These are phyloP conservation scores for Simmondsia chinensis DNA, from an alignment of 148 eudicot genomes.

Conservation along the genomic window DNA sequence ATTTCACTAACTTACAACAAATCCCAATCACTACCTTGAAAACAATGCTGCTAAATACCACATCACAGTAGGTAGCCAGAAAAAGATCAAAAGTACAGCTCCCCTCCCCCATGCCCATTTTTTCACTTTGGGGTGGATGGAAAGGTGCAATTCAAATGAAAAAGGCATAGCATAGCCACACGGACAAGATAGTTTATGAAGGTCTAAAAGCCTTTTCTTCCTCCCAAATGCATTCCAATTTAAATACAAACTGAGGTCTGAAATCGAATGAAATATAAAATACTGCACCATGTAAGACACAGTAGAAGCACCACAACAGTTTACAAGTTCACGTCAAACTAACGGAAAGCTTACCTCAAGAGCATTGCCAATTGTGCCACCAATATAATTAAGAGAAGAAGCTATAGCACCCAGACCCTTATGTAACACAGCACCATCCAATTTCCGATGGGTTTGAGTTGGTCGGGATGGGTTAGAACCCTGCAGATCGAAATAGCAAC, in stretches of 20 bases:
- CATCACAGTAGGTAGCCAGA: too few relatives aligned
- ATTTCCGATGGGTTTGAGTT: slow-evolving; percentile 26
- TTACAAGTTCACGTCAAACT: neutral
- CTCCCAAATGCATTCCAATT: too few relatives aligned
- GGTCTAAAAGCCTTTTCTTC: too few relatives aligned
- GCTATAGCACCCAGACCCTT: slow-evolving; percentile 67
- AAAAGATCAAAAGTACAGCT: too few relatives aligned
- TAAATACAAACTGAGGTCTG: too few relatives aligned
- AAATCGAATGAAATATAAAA: neutral
- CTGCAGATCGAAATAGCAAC: slow-evolving; percentile 18
- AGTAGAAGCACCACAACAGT: neutral
- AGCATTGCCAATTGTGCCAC: slow-evolving; percentile 66
- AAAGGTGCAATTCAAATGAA: too few relatives aligned
- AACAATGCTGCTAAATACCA: too few relatives aligned
- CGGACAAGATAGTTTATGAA: neutral
- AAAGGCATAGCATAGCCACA: neutral
- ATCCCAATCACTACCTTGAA: too few relatives aligned
- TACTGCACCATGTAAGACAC: neutral
- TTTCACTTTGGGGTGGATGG: too few relatives aligned
- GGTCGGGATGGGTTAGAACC: slow-evolving; percentile 16
- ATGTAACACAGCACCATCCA: slow-evolving; percentile 42
- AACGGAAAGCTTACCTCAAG: slow-evolving; percentile 45
- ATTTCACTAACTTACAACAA: too few relatives aligned
- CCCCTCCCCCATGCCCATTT: too few relatives aligned
- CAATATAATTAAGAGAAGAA: slow-evolving; percentile 56